These are phyloP conservation scores for Parsonsia alboflavescens DNA, from an alignment of 257 asterid species.

Conservation along the genomic window DNA sequence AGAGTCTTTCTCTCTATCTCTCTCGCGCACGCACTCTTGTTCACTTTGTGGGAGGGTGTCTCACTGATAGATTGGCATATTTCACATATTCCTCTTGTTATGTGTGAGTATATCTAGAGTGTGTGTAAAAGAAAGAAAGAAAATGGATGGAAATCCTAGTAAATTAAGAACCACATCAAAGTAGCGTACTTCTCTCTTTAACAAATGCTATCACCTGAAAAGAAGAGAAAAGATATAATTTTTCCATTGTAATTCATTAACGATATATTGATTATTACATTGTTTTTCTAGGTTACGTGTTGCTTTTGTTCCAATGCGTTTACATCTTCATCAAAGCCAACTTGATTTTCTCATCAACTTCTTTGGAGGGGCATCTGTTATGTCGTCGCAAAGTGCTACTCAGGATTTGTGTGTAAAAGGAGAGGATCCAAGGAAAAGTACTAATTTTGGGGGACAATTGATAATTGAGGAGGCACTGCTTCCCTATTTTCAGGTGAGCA, in stretches of 20 bases:
- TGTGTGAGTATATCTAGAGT: not conserved
- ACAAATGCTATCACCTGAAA: not conserved
- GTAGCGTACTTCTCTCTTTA: not conserved
- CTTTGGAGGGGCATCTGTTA: conserved; percentile 70
- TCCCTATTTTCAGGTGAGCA: conserved; percentile 84
- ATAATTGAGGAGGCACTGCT: conserved; percentile 81
- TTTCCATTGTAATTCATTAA: not conserved
- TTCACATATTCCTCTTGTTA: not conserved
- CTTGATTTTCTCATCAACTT: conserved; percentile 90
- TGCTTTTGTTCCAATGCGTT: conserved; percentile 71
- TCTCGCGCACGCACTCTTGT: not conserved
- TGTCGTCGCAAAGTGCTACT: conserved; percentile 35
- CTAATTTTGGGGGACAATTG: conserved; percentile 33
- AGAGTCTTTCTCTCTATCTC: not conserved
- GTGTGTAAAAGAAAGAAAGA: not conserved
- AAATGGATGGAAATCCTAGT: not conserved
- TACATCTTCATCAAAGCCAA: conserved; percentile 97
- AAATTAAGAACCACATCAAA: not conserved
- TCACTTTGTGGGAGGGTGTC: not conserved
- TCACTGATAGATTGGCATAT: not conserved
- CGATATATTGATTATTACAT: not conserved
- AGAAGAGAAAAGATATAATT: not conserved
- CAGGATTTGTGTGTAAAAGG: conserved; percentile 38
- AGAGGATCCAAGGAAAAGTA: conserved; percentile 35
- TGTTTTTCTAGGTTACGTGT: conserved; percentile 56